phyloP scores from a whole-genome alignment of 306 rosid genomes.

The Prunus dulcis region DNA sequence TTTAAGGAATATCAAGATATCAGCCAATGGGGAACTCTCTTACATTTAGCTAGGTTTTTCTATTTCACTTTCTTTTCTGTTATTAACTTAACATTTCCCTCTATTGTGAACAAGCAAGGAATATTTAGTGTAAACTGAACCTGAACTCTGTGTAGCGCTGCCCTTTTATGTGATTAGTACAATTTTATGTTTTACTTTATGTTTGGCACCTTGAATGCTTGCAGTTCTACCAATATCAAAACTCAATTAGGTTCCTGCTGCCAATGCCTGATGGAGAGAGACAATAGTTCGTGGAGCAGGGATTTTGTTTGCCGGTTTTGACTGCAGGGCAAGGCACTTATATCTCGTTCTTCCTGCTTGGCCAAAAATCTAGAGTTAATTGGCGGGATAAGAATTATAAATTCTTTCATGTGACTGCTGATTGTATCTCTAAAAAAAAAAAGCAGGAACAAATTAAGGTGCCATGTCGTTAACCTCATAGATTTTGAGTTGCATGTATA shows the following conservation, averaged over 20 bases:
- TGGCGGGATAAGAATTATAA: too few relatives aligned
- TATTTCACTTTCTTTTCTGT: not conserved
- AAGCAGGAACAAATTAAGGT: not conserved
- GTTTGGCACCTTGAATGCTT: not conserved
- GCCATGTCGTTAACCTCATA: not conserved
- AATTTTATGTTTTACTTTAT: not conserved
- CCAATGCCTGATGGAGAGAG: slow-evolving; percentile 11
- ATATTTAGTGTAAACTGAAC: not conserved
- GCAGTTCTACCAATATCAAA: slow-evolving; percentile 37
- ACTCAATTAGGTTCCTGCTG: slow-evolving; percentile 20
- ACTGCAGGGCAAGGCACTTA: not conserved
- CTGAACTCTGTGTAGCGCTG: not conserved
- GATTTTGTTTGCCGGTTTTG: not conserved
- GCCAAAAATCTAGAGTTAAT: too few relatives aligned
- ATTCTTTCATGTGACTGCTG: too few relatives aligned
- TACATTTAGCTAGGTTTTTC: too few relatives aligned
- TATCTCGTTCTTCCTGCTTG: too few relatives aligned
- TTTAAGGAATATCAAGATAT: not conserved
- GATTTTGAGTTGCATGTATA: not conserved
- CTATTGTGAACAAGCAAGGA: not conserved
- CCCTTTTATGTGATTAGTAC: not conserved
- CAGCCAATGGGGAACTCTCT: not conserved
- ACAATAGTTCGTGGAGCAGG: not conserved
- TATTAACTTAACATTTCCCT: too few relatives aligned
- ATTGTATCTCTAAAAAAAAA: not conserved